Evolutionary conservation across 192 early-diverging fungal genomes (phyloP).

Genomic region (Backusella sp.): DNA sequence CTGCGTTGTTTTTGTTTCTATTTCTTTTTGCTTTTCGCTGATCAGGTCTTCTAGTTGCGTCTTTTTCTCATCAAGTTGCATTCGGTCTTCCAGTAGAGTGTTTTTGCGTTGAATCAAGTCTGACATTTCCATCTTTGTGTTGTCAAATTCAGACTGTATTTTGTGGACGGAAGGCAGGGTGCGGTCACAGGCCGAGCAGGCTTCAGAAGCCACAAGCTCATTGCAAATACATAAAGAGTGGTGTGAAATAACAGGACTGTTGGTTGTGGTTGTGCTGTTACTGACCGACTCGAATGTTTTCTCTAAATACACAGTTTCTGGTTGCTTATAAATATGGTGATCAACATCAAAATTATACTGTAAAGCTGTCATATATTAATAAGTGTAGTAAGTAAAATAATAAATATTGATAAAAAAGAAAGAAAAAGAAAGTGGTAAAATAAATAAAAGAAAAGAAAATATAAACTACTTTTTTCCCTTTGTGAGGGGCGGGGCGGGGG

Average conservation of each 20-base stretch:
- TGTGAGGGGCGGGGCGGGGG: neutral
- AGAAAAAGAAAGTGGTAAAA: neutral
- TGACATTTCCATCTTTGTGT: neutral
- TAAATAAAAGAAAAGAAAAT: neutral
- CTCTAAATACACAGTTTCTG: neutral
- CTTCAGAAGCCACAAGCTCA: slow-evolving; percentile 4
- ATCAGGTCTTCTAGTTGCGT: slow-evolving; percentile 49
- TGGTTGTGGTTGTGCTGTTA: slow-evolving; percentile 9
- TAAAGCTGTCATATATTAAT: neutral
- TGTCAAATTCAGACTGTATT: neutral
- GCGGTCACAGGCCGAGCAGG: slow-evolving; percentile 8
- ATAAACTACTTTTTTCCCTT: neutral
- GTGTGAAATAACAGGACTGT: slow-evolving; percentile 14
- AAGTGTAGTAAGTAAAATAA: neutral
- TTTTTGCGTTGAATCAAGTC: neutral
- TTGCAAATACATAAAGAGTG: slow-evolving; percentile 11
- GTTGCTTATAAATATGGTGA: neutral
- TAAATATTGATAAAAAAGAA: neutral
- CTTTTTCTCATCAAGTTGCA: slow-evolving; percentile 56
- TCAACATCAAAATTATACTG: slow-evolving; percentile 10
- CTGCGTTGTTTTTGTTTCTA: slow-evolving; percentile 68
- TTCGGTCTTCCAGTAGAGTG: slow-evolving; percentile 3
- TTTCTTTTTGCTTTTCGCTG: slow-evolving; percentile 61
- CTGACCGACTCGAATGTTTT: neutral
- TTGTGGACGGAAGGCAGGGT: neutral